Percentiles rank a stretch among this genome's conserved stretches.
These are phyloP conservation scores for Scedosporium minutisporum DNA, from an alignment of 2,329 filamentous ascomycete species.

Conservation along the genomic window DNA sequence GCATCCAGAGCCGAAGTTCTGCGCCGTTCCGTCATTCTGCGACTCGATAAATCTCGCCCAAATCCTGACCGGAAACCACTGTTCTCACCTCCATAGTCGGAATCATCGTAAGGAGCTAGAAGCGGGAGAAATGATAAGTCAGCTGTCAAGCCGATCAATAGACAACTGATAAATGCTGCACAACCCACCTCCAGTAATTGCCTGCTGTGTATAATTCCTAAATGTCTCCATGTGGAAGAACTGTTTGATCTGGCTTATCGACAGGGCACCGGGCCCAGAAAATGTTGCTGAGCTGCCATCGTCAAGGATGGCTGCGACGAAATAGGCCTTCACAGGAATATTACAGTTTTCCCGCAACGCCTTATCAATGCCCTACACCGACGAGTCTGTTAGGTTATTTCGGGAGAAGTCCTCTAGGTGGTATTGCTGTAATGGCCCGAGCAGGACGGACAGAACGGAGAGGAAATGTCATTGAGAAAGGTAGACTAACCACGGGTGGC, in stretches of 20 bases:
- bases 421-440: not conserved
- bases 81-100: not conserved
- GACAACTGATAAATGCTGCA: no score
- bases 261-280: conserved; percentile 29
- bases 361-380: conserved; percentile 35
- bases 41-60: not conserved
- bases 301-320: conserved; percentile 40
- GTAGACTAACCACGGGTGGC: conserved; percentile 3
- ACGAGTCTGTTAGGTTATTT: not conserved
- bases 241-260: conserved; percentile 27
- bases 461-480: not conserved
- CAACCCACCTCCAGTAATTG: conserved; percentile 1
- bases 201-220: conserved; percentile 7
- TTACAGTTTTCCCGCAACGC: conserved; percentile 42
- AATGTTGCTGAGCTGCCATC: conserved; percentile 37
- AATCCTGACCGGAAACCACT: not conserved
- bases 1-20: not conserved
- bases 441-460: not conserved
- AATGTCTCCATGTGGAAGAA: conserved; percentile 39
- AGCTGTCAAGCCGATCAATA: not conserved
- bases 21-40: not conserved
- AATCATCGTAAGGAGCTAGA: conserved; percentile 1
- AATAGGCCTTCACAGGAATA: conserved; percentile 41
- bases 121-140: not conserved
- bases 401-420: not conserved